Evolutionary conservation across 1,284 basidiomycete genomes (phyloP).

Genomic region (Calocybe gambosa): DNA sequence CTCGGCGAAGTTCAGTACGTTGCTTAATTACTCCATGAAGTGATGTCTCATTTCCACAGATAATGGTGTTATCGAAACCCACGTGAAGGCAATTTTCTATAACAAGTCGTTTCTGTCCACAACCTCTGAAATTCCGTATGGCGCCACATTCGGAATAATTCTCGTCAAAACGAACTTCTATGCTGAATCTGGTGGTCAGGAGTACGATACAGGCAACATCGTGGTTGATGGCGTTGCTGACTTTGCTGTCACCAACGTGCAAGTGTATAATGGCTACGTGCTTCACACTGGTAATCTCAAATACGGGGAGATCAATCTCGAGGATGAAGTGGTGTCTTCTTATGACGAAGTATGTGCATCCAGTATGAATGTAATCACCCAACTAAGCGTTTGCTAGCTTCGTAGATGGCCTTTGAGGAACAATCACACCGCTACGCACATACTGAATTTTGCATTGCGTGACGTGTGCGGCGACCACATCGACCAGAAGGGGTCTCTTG

Average conservation of each 20-base stretch:
- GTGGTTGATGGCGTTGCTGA: constrained; percentile 89
- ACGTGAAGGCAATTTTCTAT: constrained; percentile 84
- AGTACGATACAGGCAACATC: constrained; percentile 93
- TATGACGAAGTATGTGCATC: constrained; percentile 52
- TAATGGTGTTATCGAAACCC: constrained; percentile 71
- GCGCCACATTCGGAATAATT: constrained; percentile 76
- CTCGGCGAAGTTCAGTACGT: constrained; percentile 82
- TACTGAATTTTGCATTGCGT: constrained; percentile 91
- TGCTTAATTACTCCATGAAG: constrained; percentile 1
- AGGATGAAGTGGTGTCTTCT: constrained; percentile 46
- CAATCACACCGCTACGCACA: constrained; percentile 98
- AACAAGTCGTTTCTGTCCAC: constrained; percentile 72
- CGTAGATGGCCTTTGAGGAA: constrained; percentile 94
- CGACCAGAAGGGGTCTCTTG: constrained; percentile 97
- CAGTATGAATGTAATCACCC: constrained; percentile 23
- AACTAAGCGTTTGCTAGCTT: constrained; percentile 41
- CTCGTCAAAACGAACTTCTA: constrained; percentile 97
- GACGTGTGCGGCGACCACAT: constrained; percentile 95
- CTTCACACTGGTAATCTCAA: constrained; percentile 88
- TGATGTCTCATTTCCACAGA: constrained; percentile 33
- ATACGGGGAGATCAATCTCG: constrained; percentile 39
- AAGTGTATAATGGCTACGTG: constrained; percentile 57
- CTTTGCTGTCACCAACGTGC: constrained; percentile 92
- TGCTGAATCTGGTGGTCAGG: constrained; percentile 96
- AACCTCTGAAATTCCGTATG: constrained; percentile 59